Conservation (phyloP, 139 green algal species). For the Mesostigma viride region DNA sequence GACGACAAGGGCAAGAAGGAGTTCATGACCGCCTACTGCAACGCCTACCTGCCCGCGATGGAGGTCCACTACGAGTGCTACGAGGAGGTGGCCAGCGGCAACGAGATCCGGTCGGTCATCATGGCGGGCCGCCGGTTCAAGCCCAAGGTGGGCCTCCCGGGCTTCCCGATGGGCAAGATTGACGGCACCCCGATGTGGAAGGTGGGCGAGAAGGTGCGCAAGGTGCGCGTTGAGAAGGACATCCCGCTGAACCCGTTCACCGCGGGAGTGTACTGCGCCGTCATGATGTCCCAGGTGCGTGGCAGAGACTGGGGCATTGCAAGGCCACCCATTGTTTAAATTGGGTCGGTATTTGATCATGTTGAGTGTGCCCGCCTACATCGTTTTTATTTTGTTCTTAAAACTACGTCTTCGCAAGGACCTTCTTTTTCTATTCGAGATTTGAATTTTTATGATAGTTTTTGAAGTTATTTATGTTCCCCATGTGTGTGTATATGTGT, state of each 20-base stretch:
- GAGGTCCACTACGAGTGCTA: slow-evolving; percentile 98
- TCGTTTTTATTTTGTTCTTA: too few species aligned
- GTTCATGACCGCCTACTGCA: slow-evolving; percentile 77
- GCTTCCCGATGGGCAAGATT: slow-evolving; percentile 98
- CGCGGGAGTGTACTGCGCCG: slow-evolving; percentile 90
- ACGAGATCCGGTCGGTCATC: slow-evolving; percentile 96
- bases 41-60: slow-evolving; percentile 74
- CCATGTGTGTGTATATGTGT: too few species aligned
- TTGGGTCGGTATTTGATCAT: too few species aligned
- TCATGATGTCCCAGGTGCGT: slow-evolving; percentile 89
- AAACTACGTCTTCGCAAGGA: too few species aligned
- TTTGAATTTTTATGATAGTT: too few species aligned
- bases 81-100: slow-evolving; percentile 93
- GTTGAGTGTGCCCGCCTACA: too few species aligned
- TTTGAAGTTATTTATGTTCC: too few species aligned
- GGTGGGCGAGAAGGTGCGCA: slow-evolving; percentile 79
- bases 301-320: too few species aligned
- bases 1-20: slow-evolving; percentile 75
- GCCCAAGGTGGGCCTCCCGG: slow-evolving; percentile 32
- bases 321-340: too few species aligned
- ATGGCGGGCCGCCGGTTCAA: slow-evolving; percentile 78
- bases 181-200: slow-evolving; percentile 97
- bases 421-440: too few species aligned
- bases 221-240: slow-evolving; percentile 38
- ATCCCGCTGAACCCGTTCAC: slow-evolving; percentile 94